Percentiles rank a stretch among this genome's conserved stretches.
Evolutionary conservation across 2,329 filamentous ascomycete genomes (phyloP).

Genomic region (Hypoxylon sp.): DNA sequence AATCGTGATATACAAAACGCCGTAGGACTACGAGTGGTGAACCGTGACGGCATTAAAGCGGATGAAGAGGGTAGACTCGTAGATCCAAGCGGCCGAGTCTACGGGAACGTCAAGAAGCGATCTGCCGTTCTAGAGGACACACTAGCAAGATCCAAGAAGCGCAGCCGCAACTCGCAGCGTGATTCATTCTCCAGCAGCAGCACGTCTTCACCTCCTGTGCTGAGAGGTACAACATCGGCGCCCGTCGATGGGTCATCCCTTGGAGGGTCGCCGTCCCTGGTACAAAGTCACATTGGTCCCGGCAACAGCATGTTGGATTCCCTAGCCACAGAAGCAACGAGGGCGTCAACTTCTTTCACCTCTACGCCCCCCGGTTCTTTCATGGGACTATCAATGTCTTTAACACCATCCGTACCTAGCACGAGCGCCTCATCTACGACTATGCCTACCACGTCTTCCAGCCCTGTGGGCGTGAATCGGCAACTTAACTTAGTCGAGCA

Average conservation of each 20-base stretch:
- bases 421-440: background rate
- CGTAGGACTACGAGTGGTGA: background rate
- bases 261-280: background rate
- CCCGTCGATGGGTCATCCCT: background rate
- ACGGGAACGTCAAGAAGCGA: conserved; percentile 7
- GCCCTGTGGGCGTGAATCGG: background rate
- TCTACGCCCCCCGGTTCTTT: no score
- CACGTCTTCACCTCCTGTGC: background rate
- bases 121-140: background rate
- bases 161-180: background rate
- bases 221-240: background rate
- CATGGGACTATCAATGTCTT: no score
- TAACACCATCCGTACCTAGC: no score
- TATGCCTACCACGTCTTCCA: background rate
- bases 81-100: background rate
- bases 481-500: background rate
- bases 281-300: background rate
- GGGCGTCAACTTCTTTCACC: no score
- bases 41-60: background rate
- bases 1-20: background rate
- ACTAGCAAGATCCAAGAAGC: background rate
- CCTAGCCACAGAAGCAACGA: no score
- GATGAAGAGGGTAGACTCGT: conserved; percentile 3
- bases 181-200: background rate
- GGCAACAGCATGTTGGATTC: no score